Base-by-base conservation (phyloP, 352 stramenopile genomes). In the Thalassiosira mediterranea region DNA sequence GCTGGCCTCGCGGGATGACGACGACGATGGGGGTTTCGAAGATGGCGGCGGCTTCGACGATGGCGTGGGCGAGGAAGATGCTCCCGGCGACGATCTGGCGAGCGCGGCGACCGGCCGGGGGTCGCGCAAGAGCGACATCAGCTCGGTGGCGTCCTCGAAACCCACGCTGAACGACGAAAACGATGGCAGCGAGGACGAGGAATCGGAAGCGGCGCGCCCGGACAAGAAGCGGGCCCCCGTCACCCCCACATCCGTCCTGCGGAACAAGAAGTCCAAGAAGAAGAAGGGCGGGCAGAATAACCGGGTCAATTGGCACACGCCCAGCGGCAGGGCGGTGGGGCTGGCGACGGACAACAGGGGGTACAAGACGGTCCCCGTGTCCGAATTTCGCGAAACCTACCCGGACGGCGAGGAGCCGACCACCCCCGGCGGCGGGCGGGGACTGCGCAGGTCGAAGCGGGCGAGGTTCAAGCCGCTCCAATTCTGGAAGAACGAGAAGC, bases 401-500 rank as follows among this genome's bases (percentile, higher is more conserved):
- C 60, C 67, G 5, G 47, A 52, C 13, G 46, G 51, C 19, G 53
- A 77, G 65, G 77, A 73, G 34, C 40, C 51, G 19, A 37, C 29
- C 15, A 68, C 66, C 52, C 72, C 64, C 0, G 54, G 65, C 38
- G 73, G 59, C 34, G 52, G 58, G 4, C 46, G 37, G 5, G 1
- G 15, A 7, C 10, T 84, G 8, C 83, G 89, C 44, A 37, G 88
- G 60, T 92, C 84, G 0, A 67, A 66, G 48, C 72, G 89, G 19
- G 62, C 65, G 1, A 75, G 62, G 37, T 78, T 81, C 29, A 44
- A 76, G 56, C 87, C 88, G 29, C 58, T 94, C 7, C 72, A 88
- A 57, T 94, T 79, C 65, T 94, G 89, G 89, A 93, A 91, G 53
- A 91, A 90, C 66, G 89, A 94, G 76, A 81, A 84, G 23, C 15